A percentile compares a stretch with the other conserved stretches of the same genome.
These are phyloP conservation scores for Eremomyces bilateralis DNA, from an alignment of 495 filamentous ascomycete species.

Conservation along the genomic window DNA sequence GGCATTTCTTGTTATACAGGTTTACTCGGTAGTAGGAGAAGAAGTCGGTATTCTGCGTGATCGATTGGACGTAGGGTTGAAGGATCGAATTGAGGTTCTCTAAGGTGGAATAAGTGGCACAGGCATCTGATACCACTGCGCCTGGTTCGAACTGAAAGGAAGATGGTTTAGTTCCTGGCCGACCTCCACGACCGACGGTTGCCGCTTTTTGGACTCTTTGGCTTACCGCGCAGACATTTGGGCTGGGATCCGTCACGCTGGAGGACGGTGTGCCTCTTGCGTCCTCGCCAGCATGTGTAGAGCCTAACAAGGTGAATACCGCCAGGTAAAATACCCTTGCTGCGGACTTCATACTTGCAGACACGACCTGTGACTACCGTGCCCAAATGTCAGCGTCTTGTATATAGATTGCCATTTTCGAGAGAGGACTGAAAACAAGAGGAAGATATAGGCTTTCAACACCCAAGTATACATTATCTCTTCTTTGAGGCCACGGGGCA, in stretches of 20 bases:
- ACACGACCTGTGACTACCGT: background rate
- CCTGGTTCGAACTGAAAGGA: slow-evolving; percentile 33
- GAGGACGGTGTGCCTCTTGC: slow-evolving; percentile 8
- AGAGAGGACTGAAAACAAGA: no score
- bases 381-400: slow-evolving; percentile 5
- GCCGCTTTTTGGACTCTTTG: background rate
- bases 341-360: slow-evolving; percentile 37
- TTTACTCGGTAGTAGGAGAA: slow-evolving; percentile 94
- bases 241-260: slow-evolving; percentile 18
- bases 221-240: slow-evolving; percentile 47
- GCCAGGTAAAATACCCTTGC: slow-evolving; percentile 53
- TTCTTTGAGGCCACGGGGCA: no score
- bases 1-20: slow-evolving; percentile 86
- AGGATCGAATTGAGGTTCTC: slow-evolving; percentile 62
- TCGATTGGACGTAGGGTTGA: slow-evolving; percentile 53
- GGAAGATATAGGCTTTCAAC: no score
- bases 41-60: slow-evolving; percentile 82
- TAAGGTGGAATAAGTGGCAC: slow-evolving; percentile 76
- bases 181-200: no score
- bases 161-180: background rate
- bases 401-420: no score
- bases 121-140: slow-evolving; percentile 62
- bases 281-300: slow-evolving; percentile 17
- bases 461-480: no score
- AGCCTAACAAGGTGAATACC: slow-evolving; percentile 45